These are phyloP conservation scores for Pichia manshurica DNA, from an alignment of 805 yeast species.

Conservation along the genomic window DNA sequence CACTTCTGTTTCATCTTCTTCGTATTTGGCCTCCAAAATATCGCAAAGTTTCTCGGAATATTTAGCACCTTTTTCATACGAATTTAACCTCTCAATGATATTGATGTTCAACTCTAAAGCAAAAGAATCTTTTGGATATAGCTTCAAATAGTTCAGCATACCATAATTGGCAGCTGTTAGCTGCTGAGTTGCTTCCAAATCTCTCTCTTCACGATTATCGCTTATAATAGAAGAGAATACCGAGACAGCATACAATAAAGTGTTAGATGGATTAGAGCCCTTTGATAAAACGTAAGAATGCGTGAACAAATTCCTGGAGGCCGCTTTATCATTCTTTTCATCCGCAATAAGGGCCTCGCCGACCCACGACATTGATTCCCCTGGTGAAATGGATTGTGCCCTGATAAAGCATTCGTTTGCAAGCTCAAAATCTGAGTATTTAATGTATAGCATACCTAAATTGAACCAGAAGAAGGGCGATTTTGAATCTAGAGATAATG, in stretches of 20 bases:
- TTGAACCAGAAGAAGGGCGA: slow-evolving; percentile 74
- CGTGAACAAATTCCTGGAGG: slow-evolving; percentile 56
- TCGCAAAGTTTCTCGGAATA: slow-evolving; percentile 42
- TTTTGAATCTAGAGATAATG: slow-evolving; percentile 61
- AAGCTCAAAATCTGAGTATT: slow-evolving; percentile 60
- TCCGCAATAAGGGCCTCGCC: slow-evolving; percentile 70
- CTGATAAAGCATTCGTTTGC: slow-evolving; percentile 68
- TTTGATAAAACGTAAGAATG: slow-evolving; percentile 77
- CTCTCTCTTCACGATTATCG: slow-evolving; percentile 38
- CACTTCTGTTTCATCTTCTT: slow-evolving; percentile 10
- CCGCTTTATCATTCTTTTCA: slow-evolving; percentile 41
- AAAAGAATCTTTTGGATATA: slow-evolving; percentile 48
- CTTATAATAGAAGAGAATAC: slow-evolving; percentile 44
- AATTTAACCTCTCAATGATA: slow-evolving; percentile 65
- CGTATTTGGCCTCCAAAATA: slow-evolving; percentile 30
- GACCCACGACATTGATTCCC: slow-evolving; percentile 69
- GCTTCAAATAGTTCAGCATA: slow-evolving; percentile 58
- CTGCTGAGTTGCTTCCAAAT: slow-evolving; percentile 57
- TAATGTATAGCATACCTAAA: slow-evolving; percentile 70
- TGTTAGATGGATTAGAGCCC: slow-evolving; percentile 65
- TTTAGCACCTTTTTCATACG: slow-evolving; percentile 48
- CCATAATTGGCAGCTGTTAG: slow-evolving; percentile 61
- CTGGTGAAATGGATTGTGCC: slow-evolving; percentile 80
- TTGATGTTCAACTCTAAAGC: slow-evolving; percentile 53
- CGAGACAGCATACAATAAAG: slow-evolving; percentile 63